Conservation (phyloP, 2,329 filamentous ascomycete species). For the Arachnomyces sp. region DNA sequence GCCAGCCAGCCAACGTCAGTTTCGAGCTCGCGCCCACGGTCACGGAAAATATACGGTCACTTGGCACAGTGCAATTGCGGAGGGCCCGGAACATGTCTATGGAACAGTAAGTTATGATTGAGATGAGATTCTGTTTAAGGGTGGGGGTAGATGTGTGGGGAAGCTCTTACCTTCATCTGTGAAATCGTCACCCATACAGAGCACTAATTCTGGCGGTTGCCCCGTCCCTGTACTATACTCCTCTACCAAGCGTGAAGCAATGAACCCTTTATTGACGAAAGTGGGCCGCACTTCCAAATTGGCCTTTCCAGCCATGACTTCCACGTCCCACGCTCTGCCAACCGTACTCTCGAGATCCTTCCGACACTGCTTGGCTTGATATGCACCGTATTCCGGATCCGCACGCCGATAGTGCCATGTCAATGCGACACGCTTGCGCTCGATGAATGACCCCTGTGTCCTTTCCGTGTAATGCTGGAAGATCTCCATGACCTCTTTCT, state of each 20-base stretch:
- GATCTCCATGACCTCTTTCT: slow-evolving; percentile 69
- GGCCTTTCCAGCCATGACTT: slow-evolving; percentile 94
- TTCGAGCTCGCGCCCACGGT: slow-evolving; percentile 89
- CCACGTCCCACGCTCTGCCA: slow-evolving; percentile 73
- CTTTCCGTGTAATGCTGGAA: slow-evolving; percentile 85
- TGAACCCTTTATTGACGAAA: slow-evolving; percentile 97
- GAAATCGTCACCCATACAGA: slow-evolving; percentile 91
- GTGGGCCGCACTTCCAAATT: slow-evolving; percentile 94
- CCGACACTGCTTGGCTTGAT: slow-evolving; percentile 72
- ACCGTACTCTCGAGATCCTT: slow-evolving; percentile 72
- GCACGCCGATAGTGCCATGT: slow-evolving; percentile 96
- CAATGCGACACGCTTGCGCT: slow-evolving; percentile 85
- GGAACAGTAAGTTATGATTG: slow-evolving; percentile 6
- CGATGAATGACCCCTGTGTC: slow-evolving; percentile 84
- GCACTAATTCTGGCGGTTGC: slow-evolving; percentile 68
- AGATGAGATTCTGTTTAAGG: neutral
- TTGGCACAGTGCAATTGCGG: slow-evolving; percentile 45
- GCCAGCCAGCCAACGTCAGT: slow-evolving; percentile 82
- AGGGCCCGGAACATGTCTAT: slow-evolving; percentile 77
- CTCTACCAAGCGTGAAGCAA: slow-evolving; percentile 71
- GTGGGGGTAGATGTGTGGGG: neutral
- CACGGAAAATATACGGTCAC: slow-evolving; percentile 73
- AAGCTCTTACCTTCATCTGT: slow-evolving; percentile 75
- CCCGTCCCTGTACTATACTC: slow-evolving; percentile 53
- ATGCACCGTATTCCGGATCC: slow-evolving; percentile 73